Evolutionary conservation across 805 yeast species (phyloP).

Genomic region (Nakazawaea molendinolei): DNA sequence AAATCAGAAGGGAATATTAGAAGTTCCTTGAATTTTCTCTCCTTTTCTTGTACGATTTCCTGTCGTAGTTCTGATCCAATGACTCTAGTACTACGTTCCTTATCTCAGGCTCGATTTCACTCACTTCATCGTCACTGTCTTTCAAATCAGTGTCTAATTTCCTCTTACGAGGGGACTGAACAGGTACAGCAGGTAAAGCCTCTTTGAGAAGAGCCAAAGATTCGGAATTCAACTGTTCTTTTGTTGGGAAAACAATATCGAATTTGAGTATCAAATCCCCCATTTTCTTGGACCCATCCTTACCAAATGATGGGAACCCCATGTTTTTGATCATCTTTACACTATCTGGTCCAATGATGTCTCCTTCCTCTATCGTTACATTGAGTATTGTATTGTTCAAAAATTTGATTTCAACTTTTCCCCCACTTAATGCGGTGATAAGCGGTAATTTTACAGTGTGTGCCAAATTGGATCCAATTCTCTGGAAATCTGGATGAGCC

Average conservation of each 20-base stretch:
- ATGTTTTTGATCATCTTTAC: slow-evolving; percentile 40
- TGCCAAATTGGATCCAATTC: slow-evolving; percentile 39
- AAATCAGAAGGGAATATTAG: too few species aligned
- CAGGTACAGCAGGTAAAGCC: slow-evolving; percentile 13
- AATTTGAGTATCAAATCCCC: slow-evolving; percentile 60
- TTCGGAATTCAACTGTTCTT: slow-evolving; percentile 34
- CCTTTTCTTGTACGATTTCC: too few species aligned
- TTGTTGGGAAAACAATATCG: slow-evolving; percentile 48
- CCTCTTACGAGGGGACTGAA: neutral
- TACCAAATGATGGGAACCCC: slow-evolving; percentile 69
- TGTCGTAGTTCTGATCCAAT: too few species aligned
- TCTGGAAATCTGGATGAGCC: slow-evolving; percentile 26
- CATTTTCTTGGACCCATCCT: slow-evolving; percentile 14
- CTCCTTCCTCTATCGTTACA: slow-evolving; percentile 41
- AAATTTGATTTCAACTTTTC: slow-evolving; percentile 31
- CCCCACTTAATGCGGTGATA: slow-evolving; percentile 53
- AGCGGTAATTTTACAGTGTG: slow-evolving; percentile 41
- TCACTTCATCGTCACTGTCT: neutral
- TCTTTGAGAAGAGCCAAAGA: slow-evolving; percentile 16
- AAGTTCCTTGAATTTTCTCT: neutral
- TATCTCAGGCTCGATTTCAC: neutral
- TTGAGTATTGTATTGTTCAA: slow-evolving; percentile 29
- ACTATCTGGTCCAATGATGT: slow-evolving; percentile 41
- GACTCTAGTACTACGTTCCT: neutral
- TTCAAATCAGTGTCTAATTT: neutral